Evolutionary conservation across 2,329 filamentous ascomycete species (phyloP).

Genomic region (Neurospora crassa): DNA sequence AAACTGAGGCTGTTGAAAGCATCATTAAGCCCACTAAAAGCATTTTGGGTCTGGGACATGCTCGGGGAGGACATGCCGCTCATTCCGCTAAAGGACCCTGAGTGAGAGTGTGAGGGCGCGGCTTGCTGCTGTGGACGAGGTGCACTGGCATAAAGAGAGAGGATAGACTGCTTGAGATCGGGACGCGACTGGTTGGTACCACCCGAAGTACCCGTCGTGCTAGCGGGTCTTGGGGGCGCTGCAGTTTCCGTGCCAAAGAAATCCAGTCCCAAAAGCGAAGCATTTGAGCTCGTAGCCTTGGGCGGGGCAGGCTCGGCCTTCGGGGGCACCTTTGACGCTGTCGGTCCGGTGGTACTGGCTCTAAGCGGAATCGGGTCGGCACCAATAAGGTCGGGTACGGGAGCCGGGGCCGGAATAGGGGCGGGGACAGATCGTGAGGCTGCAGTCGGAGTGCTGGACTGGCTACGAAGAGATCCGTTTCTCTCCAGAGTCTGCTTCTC

Average conservation of each 20-base stretch:
- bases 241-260: slow-evolving; percentile 70
- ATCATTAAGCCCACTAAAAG: slow-evolving; percentile 62
- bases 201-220: slow-evolving; percentile 58
- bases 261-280: slow-evolving; percentile 85
- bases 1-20: slow-evolving; percentile 56
- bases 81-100: slow-evolving; percentile 43
- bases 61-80: slow-evolving; percentile 54
- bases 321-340: slow-evolving; percentile 45
- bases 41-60: slow-evolving; percentile 34
- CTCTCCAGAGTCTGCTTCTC: slow-evolving; percentile 56
- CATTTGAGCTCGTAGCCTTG: slow-evolving; percentile 63
- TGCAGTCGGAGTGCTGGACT: slow-evolving; percentile 35
- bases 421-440: slow-evolving; percentile 22
- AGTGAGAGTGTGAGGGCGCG: slow-evolving; percentile 42
- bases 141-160: slow-evolving; percentile 83
- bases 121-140: slow-evolving; percentile 60
- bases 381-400: slow-evolving; percentile 72
- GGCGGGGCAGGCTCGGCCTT: slow-evolving; percentile 59
- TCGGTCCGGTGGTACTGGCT: slow-evolving; percentile 64
- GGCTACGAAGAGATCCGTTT: slow-evolving; percentile 52
- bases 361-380: slow-evolving; percentile 60
- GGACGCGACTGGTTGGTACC: slow-evolving; percentile 64
- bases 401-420: slow-evolving; percentile 35
- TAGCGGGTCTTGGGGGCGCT: slow-evolving; percentile 70
- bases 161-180: slow-evolving; percentile 92